These are phyloP conservation scores for Globisporangium middletonii DNA, from an alignment of 352 stramenopile genomes.

Conservation along the genomic window DNA sequence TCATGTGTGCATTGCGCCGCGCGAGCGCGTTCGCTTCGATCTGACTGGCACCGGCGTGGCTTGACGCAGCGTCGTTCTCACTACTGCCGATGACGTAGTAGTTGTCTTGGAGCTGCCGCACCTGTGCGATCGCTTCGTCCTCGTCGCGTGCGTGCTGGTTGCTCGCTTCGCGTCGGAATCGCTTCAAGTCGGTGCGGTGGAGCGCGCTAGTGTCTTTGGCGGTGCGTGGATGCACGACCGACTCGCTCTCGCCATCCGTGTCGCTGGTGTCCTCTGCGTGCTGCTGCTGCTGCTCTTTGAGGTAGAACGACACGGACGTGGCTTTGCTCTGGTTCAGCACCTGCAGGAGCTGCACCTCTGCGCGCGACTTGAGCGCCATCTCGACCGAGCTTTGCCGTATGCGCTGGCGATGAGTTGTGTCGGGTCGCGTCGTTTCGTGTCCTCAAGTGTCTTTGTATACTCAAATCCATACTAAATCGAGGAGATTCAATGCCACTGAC, in stretches of 20 bases:
- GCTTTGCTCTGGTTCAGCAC: slow-evolving; percentile 47
- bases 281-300: slow-evolving; percentile 41
- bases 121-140: slow-evolving; percentile 39
- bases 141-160: slow-evolving; percentile 24
- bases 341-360: slow-evolving; percentile 44
- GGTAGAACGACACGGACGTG: slow-evolving; percentile 30
- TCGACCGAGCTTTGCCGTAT: too few species aligned
- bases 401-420: too few species aligned
- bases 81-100: slow-evolving; percentile 19
- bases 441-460: neutral
- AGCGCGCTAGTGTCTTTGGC: neutral
- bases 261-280: slow-evolving; percentile 8
- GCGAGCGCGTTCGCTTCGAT: slow-evolving; percentile 52
- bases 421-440: neutral
- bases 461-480: too few species aligned
- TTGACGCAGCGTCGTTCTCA: too few species aligned
- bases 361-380: slow-evolving; percentile 38
- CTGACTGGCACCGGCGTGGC: slow-evolving; percentile 14
- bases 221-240: slow-evolving; percentile 5
- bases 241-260: neutral
- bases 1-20: slow-evolving; percentile 54
- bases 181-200: neutral
- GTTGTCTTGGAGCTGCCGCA: slow-evolving; percentile 49
- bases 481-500: too few species aligned
- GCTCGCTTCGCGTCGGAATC: neutral